Base-by-base conservation (phyloP, 2,329 filamentous ascomycete genomes). In the Colletotrichum sp. region DNA sequence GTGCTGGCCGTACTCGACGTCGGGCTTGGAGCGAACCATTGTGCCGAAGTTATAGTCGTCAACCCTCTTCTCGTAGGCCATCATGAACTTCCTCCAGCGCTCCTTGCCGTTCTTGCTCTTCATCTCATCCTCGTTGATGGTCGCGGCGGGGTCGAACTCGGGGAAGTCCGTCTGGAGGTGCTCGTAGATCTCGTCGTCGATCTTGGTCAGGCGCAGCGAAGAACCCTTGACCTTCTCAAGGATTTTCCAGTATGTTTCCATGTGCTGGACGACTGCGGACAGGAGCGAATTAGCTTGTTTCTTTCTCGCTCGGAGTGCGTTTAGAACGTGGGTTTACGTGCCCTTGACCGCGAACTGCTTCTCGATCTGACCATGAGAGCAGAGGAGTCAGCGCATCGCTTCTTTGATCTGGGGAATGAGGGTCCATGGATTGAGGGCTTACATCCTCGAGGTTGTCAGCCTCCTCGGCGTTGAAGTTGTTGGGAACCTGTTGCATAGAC, bases 281-380 rank as follows among this genome's bases (percentile, higher is more conserved):
- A 59, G 28, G 34, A 32, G 12, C 18, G 15, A 12, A 16, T 76
- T 30, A 76, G 72, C 26, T 26, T 39, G 18, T 26, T 24, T 32
- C 30, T 24, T 28, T n/a, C 9, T 24, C 12, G 28, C 5, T n/a
- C 49, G 21, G 16, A 6, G 8, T 10, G 24, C 18, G 21, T 8
- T 52, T 49, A 18, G 6, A 32, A 26, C 8, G n/a, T 26, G 6
- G 18, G 6, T 44, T 15, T 32, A 76, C 83, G 62, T 82, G 95
- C 95, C 94, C 90, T 99, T 99, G 81, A 99, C 97, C 34, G 97
- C 97, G 82, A 99, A 99, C 86, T 99, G 97, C 90, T 98, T 98
- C 91, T 99, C 97, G 84, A 99, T 98, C 95, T 98, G 24, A 8
- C 28, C 16, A 64, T 52, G 18, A 70, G n/a, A 39, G 36, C 13